Conservation (phyloP, 1,284 basidiomycete species). For the Cryptococcus jaspeensis region DNA sequence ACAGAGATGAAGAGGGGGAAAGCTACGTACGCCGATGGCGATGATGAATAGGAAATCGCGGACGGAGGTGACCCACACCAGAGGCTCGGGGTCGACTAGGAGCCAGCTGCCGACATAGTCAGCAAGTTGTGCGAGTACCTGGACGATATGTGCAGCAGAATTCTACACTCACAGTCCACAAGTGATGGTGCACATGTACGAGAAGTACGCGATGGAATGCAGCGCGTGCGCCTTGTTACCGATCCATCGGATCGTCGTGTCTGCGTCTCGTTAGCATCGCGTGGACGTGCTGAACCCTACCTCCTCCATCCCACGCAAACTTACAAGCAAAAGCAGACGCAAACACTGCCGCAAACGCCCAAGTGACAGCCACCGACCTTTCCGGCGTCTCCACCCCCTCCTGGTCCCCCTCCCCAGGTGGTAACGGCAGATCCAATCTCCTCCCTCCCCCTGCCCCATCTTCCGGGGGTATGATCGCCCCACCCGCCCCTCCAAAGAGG, state of each 20-base stretch:
- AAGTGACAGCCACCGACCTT: slow-evolving; percentile 19
- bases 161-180: slow-evolving; percentile 53
- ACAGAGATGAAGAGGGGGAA: slow-evolving; percentile 46
- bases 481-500: slow-evolving; percentile 50
- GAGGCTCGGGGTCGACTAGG: slow-evolving; percentile 4
- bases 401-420: slow-evolving; percentile 21
- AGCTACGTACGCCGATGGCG: slow-evolving; percentile 53
- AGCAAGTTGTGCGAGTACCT: neutral
- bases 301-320: slow-evolving; percentile 9
- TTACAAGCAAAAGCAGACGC: slow-evolving; percentile 45
- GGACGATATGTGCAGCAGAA: slow-evolving; percentile 11
- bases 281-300: neutral
- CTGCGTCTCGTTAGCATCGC: slow-evolving; percentile 45
- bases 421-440: slow-evolving; percentile 12
- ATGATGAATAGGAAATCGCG: slow-evolving; percentile 39
- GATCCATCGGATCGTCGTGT: slow-evolving; percentile 66
- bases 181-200: slow-evolving; percentile 62
- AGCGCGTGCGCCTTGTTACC: slow-evolving; percentile 70
- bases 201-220: slow-evolving; percentile 70
- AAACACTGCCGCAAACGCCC: slow-evolving; percentile 41
- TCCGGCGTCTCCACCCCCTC: slow-evolving; percentile 13
- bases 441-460: slow-evolving; percentile 24
- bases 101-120: slow-evolving; percentile 41
- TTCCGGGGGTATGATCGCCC: slow-evolving; percentile 17
- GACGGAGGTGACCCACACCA: slow-evolving; percentile 4